phyloP scores from a whole-genome alignment of 805 yeast species.

The Komagataella populi region DNA sequence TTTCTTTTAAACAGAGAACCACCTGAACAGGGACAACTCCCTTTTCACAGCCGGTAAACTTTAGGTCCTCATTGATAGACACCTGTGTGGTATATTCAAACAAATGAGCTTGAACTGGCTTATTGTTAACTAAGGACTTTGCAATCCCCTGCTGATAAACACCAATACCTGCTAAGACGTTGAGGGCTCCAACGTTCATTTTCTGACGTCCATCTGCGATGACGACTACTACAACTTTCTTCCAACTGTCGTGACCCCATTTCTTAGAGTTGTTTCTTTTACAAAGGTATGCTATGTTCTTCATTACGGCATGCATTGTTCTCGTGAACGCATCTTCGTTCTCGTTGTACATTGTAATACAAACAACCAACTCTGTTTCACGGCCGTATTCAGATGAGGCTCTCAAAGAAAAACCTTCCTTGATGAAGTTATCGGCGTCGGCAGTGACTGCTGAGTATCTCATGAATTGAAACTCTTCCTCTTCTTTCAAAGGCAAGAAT shows the following conservation, averaged over 20 bases:
- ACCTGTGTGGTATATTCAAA: slow-evolving; percentile 96
- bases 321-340: slow-evolving; percentile 82
- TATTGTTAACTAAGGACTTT: slow-evolving; percentile 82
- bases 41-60: slow-evolving; percentile 81
- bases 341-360: slow-evolving; percentile 97
- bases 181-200: slow-evolving; percentile 72
- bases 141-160: slow-evolving; percentile 97
- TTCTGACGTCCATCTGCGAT: slow-evolving; percentile 93
- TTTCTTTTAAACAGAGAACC: slow-evolving; percentile 83
- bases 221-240: slow-evolving; percentile 83
- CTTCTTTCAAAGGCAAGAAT: slow-evolving; percentile 75
- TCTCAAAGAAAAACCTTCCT: slow-evolving; percentile 73
- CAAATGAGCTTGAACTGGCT: slow-evolving; percentile 84
- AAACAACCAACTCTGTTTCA: slow-evolving; percentile 83
- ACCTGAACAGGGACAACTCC: slow-evolving; percentile 92
- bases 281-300: slow-evolving; percentile 78
- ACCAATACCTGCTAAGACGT: slow-evolving; percentile 87
- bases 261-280: slow-evolving; percentile 67
- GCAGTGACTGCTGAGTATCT: slow-evolving; percentile 95
- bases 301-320: slow-evolving; percentile 90
- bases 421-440: slow-evolving; percentile 75
- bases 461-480: slow-evolving; percentile 92
- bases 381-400: slow-evolving; percentile 68
- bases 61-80: slow-evolving; percentile 77
- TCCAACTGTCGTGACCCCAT: slow-evolving; percentile 98